Conservation (phyloP, 2,329 filamentous ascomycete species). For the Ampelomyces quisqualis region DNA sequence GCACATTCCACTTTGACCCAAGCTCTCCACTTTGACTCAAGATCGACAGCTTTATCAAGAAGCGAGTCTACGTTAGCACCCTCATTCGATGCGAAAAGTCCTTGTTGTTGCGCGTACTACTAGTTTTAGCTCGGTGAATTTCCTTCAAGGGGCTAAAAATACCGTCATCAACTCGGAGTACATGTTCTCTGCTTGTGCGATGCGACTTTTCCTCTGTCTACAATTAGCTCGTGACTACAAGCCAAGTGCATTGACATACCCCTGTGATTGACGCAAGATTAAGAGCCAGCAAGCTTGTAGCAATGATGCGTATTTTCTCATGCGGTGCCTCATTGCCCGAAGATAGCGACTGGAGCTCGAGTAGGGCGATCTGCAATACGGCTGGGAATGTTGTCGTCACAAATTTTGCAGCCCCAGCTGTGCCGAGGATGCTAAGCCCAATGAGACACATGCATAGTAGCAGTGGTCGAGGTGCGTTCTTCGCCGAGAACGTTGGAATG, state of each 20-base stretch:
- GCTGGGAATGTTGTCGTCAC: constrained; percentile 50
- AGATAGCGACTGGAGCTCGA: constrained; percentile 48
- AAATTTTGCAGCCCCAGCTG: constrained; percentile 54
- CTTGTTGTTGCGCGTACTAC: constrained; percentile 52
- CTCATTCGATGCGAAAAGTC: constrained; percentile 53
- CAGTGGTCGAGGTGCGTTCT: constrained; percentile 49
- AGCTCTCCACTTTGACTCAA: constrained; percentile 53
- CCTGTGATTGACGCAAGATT: constrained; percentile 54
- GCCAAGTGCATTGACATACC: too few species aligned
- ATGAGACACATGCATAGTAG: constrained; percentile 57
- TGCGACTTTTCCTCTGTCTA: constrained; percentile 40
- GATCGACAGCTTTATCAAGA: constrained; percentile 48
- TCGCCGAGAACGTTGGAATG: constrained; percentile 55
- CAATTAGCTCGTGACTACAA: constrained; percentile 13
- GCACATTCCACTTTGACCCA: constrained; percentile 56
- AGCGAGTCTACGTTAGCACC: constrained; percentile 39
- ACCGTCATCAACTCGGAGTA: constrained; percentile 54
- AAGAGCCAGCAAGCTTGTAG: constrained; percentile 51
- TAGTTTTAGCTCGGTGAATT: constrained; percentile 10
- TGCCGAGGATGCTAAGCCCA: constrained; percentile 54
- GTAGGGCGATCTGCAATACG: constrained; percentile 45
- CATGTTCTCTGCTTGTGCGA: constrained; percentile 54
- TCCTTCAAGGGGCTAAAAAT: constrained; percentile 6
- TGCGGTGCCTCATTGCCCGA: constrained; percentile 44
- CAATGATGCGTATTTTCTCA: constrained; percentile 50